These are phyloP conservation scores for Parachaetomium inaequale DNA, from an alignment of 495 filamentous ascomycete species.

Conservation along the genomic window DNA sequence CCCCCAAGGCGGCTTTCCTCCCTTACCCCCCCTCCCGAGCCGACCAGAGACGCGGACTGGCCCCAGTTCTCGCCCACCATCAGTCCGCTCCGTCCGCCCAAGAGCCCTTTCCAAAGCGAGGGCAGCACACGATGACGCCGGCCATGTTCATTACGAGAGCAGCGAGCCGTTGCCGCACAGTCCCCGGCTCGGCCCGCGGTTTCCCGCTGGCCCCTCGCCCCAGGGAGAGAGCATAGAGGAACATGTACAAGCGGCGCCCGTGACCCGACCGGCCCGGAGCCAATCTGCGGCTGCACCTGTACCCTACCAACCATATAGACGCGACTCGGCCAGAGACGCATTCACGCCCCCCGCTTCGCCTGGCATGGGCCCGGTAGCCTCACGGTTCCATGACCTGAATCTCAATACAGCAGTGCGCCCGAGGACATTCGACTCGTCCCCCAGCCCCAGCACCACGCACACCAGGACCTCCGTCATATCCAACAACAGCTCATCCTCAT, in stretches of 20 bases:
- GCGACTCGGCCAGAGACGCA: neutral
- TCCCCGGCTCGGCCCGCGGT: neutral
- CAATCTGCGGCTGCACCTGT: neutral
- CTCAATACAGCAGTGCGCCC: conserved; percentile 1
- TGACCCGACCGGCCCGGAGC: neutral
- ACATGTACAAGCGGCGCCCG: neutral
- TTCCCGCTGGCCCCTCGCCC: neutral
- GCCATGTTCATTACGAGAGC: neutral
- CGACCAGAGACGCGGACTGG: neutral
- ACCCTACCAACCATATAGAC: neutral
- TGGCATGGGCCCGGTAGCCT: neutral
- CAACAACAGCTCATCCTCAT: conserved; percentile 3
- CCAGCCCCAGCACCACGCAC: conserved; percentile 1
- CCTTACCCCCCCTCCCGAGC: conserved; percentile 27
- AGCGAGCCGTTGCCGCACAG: neutral
- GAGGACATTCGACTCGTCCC: neutral
- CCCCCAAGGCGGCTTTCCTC: conserved; percentile 24
- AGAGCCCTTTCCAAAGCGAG: conserved; percentile 6
- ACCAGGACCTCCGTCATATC: conserved; percentile 13
- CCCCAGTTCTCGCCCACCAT: conserved; percentile 1
- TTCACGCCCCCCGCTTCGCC: conserved; percentile 17
- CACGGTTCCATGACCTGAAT: neutral
- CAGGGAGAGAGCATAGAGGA: neutral
- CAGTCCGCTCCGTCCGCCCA: neutral
- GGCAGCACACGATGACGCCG: neutral